Evolutionary conservation across 2,329 filamentous ascomycete genomes (phyloP).

Genomic region (Fusarium abutilonis): DNA sequence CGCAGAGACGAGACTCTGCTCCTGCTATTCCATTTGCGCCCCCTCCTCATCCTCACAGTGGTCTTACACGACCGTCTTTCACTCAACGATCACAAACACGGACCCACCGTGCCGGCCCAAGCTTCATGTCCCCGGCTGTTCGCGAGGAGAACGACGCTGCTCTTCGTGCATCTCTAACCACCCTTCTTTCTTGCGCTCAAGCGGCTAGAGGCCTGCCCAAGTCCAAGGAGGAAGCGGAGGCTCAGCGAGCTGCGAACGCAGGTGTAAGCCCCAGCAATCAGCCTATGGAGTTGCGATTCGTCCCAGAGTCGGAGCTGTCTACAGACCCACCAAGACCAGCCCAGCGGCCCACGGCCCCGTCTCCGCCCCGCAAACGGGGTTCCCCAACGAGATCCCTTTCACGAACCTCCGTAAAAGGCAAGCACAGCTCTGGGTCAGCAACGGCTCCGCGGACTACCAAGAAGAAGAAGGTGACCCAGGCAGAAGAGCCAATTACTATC

Average conservation of each 20-base stretch:
- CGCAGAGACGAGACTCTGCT: conserved; percentile 61
- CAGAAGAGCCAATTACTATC: conserved; percentile 57
- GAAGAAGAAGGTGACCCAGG: conserved; percentile 65
- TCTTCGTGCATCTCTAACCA: conserved; percentile 91
- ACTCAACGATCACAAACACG: conserved; percentile 60
- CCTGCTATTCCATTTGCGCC: conserved; percentile 56
- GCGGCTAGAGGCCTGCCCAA: conserved; percentile 86
- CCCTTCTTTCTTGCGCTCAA: conserved; percentile 91
- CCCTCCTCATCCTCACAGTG: conserved; percentile 60
- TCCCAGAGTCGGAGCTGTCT: conserved; percentile 69
- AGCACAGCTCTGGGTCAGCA: conserved; percentile 57
- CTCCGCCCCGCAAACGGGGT: conserved; percentile 42
- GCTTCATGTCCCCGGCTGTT: conserved; percentile 77
- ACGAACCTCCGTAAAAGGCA: conserved; percentile 57
- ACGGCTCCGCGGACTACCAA: conserved; percentile 61
- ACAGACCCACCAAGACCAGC: conserved; percentile 46
- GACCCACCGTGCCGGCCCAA: conserved; percentile 59
- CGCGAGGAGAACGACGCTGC: conserved; percentile 94
- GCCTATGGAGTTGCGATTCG: conserved; percentile 67
- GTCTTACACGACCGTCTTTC: conserved; percentile 62
- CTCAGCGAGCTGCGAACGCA: conserved; percentile 47
- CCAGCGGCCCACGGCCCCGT: conserved; percentile 36
- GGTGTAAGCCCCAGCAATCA: conserved; percentile 60
- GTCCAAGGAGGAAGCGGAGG: conserved; percentile 58
- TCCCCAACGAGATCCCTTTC: conserved; percentile 49